A percentile compares a stretch with the other conserved stretches of the same genome.
phyloP scores from a whole-genome alignment of 2,329 filamentous ascomycete species.

The Cercospora beticola region DNA sequence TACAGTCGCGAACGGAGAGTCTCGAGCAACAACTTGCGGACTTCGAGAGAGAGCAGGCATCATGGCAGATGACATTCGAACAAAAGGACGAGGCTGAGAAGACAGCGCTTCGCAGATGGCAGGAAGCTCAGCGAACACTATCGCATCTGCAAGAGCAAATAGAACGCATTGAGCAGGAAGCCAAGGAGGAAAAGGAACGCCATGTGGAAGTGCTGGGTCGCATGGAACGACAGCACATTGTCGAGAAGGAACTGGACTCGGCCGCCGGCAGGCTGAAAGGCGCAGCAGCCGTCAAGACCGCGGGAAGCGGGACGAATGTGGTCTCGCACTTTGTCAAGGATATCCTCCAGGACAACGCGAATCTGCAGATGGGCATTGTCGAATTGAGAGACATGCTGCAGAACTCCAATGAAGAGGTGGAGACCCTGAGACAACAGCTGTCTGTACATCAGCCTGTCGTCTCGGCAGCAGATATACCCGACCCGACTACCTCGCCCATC shows the following conservation, averaged over 20 bases:
- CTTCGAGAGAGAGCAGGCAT: conserved; percentile 78
- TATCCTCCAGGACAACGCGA: conserved; percentile 91
- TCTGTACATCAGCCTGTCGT: conserved; percentile 71
- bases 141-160: conserved; percentile 80
- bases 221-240: conserved; percentile 78
- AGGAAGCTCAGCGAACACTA: conserved; percentile 77
- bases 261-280: conserved; percentile 79
- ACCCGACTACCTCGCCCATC: conserved; percentile 8
- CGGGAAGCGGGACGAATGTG: conserved; percentile 64
- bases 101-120: conserved; percentile 78
- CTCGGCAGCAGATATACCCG: conserved; percentile 34
- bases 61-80: conserved; percentile 66
- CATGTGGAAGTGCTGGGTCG: conserved; percentile 78
- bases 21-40: conserved; percentile 77
- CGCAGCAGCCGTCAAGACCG: conserved; percentile 68
- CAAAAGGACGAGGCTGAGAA: conserved; percentile 72
- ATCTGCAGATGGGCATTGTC: conserved; percentile 84
- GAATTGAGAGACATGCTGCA: conserved; percentile 88
- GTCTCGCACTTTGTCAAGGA: conserved; percentile 97
- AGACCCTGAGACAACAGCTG: conserved; percentile 78
- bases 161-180: conserved; percentile 82
- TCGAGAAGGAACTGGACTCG: conserved; percentile 78
- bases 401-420: conserved; percentile 91
- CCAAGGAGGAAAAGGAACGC: conserved; percentile 73
- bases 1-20: conserved; percentile 71